Percentiles rank a stretch among this genome's conserved stretches.
These are phyloP conservation scores for Choanephora cucurbitarum DNA, from an alignment of 371 early-diverging fungal species.

Conservation along the genomic window DNA sequence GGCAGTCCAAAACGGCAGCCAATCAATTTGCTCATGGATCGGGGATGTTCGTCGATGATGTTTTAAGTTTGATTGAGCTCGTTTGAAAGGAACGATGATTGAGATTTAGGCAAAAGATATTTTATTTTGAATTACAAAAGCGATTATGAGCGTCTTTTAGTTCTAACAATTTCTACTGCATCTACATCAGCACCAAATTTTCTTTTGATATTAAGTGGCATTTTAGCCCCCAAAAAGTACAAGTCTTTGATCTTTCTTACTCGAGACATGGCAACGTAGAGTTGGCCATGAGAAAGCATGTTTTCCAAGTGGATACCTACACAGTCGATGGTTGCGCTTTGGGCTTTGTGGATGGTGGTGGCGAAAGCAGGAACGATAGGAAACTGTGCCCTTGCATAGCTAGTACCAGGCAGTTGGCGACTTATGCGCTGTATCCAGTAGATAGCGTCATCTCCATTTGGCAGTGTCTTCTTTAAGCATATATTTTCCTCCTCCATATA, in stretches of 20 bases:
- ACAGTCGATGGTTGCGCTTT: conserved; percentile 1
- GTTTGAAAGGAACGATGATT: too few relatives aligned
- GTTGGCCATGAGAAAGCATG: conserved; percentile 1
- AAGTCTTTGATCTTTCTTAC: conserved; percentile 1
- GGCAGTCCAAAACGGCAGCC: too few relatives aligned
- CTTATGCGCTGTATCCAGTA: conserved; percentile 7
- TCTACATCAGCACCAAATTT: neutral
- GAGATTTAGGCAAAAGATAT: too few relatives aligned
- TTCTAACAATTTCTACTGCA: neutral
- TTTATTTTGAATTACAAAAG: too few relatives aligned
- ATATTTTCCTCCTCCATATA: conserved; percentile 10
- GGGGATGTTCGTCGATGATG: too few relatives aligned
- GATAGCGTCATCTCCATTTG: neutral
- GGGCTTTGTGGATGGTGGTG: neutral
- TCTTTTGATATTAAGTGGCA: neutral
- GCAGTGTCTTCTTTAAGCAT: conserved; percentile 2
- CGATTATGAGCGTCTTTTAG: neutral
- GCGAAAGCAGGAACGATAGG: neutral
- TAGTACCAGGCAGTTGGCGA: conserved; percentile 1
- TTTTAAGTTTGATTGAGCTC: too few relatives aligned
- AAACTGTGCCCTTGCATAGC: conserved; percentile 2
- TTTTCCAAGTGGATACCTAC: neutral
- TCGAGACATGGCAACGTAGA: conserved; percentile 8
- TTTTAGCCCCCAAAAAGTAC: conserved; percentile 1
- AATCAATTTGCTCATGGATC: too few relatives aligned